Base-by-base conservation (phyloP, 495 filamentous ascomycete genomes). In the Penicillium lagena region DNA sequence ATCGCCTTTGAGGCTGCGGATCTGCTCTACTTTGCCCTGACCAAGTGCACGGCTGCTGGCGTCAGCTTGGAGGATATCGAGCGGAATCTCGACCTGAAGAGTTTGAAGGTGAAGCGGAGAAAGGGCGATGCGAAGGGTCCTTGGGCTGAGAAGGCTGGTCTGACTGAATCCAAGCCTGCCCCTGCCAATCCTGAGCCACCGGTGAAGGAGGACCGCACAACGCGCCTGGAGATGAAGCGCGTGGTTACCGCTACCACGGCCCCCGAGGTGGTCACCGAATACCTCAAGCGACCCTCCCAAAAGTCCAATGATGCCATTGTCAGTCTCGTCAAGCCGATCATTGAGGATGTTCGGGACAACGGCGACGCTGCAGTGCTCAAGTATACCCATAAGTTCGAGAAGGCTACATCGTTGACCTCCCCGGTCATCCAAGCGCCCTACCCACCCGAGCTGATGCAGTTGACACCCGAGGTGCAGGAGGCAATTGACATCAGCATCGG, bases 321-420 rank as follows among this genome's bases (percentile, higher is more conserved):
- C 70, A 79, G 77, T 37, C 87, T 97, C 41, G 87, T 95, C 22
- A 82, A 78, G 12, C 93, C 93, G 2, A 98, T 98, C 52, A 86
- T 98, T 50, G 79, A 87, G 35, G 87, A 87, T 47, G 81, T 98
- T 38, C 84, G 81, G 14, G 68, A 78, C 14, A 76, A 82, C 35
- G 94, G 93, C 22, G 93, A 98, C 64, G 81, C 83, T 50, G 93
- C 85, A 2, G 73, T 98, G 11, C 77, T 97, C 38, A 82, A 83
- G 42, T 96, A 95, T 58, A 96, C 93, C 1, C 88, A 95, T 76
- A 91, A 93, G 68, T 98, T 98, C 53, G 93, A 98, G 55, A 94
- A 88, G 67, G 94, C 93, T 1, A 91, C 84, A 0, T 90, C 86
- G 0, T 71, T 98, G 37, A 93, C 80, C 12, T 90, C 89, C 0